Evolutionary conservation across 2,329 filamentous ascomycete species (phyloP).

Genomic region (Pseudogymnoascus sp.): DNA sequence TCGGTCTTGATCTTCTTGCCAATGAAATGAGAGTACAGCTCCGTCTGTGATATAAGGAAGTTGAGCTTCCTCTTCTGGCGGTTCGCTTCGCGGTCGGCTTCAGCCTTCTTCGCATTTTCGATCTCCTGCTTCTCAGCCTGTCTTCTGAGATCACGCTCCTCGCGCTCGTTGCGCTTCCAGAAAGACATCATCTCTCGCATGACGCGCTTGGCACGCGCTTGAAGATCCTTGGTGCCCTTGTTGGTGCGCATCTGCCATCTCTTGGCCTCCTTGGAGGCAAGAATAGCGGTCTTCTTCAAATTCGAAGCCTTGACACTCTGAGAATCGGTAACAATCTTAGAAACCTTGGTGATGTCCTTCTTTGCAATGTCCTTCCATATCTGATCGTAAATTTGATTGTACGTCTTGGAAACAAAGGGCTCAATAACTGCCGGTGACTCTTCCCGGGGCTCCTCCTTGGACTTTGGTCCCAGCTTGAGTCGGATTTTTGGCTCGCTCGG

Average conservation of each 20-base stretch:
- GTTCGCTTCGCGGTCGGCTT: constrained; percentile 94
- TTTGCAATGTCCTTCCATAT: constrained; percentile 93
- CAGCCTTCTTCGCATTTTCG: constrained; percentile 91
- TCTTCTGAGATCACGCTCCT: constrained; percentile 90
- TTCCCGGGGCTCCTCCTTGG: constrained; percentile 30
- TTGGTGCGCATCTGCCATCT: constrained; percentile 97
- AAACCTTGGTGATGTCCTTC: constrained; percentile 89
- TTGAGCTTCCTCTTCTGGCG: constrained; percentile 98
- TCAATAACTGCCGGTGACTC: constrained; percentile 28
- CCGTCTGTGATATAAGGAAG: constrained; percentile 97
- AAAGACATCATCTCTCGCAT: constrained; percentile 99
- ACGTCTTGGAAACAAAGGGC: constrained; percentile 76
- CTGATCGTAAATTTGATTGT: constrained; percentile 94
- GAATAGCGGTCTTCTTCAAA: constrained; percentile 90
- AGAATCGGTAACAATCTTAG: constrained; percentile 78
- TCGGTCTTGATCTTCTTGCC: constrained; percentile 98
- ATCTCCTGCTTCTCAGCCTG: constrained; percentile 92
- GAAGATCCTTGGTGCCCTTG: constrained; percentile 96
- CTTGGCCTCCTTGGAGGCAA: constrained; percentile 94
- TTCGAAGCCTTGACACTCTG: constrained; percentile 87
- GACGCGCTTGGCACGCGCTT: constrained; percentile 90
- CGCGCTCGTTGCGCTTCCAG: constrained; percentile 98
- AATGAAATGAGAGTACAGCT: constrained; percentile 98
- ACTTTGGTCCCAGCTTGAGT: constrained; percentile 45
- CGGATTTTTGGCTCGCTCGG: constrained; percentile 42